Evolutionary conservation across 169 alveolate genomes (phyloP).

Genomic region (Eimeria falciformis): DNA sequence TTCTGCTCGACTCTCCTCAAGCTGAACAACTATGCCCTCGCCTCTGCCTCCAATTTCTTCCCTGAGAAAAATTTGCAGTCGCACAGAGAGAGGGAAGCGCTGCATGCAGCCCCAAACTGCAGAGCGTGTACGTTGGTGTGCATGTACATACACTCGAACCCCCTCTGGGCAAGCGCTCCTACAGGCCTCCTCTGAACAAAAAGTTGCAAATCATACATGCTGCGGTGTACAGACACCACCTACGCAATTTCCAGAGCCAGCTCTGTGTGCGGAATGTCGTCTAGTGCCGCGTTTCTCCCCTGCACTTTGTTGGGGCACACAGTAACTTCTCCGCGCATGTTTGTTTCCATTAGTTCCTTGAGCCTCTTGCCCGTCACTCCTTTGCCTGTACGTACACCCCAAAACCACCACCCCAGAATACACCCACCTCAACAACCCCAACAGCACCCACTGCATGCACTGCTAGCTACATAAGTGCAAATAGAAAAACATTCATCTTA

Average conservation of each 20-base stretch:
- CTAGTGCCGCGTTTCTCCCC: background rate
- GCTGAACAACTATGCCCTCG: too few species aligned
- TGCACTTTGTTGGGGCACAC: slow-evolving; percentile 36
- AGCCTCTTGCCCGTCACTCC: slow-evolving; percentile 58
- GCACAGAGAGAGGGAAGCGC: too few species aligned
- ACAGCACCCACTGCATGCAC: background rate
- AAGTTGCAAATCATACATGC: too few species aligned
- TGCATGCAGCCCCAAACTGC: too few species aligned
- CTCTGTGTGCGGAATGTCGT: background rate
- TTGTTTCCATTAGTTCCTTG: slow-evolving; percentile 64
- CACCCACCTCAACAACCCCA: background rate
- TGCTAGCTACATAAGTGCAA: background rate
- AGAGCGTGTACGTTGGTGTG: too few species aligned
- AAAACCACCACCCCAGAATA: background rate
- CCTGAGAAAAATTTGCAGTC: too few species aligned
- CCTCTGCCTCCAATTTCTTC: too few species aligned
- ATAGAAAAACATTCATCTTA: background rate
- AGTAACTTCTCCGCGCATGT: slow-evolving; percentile 77
- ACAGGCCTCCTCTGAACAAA: too few species aligned
- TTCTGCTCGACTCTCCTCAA: too few species aligned
- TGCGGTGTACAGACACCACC: background rate
- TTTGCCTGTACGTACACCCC: slow-evolving; percentile 56
- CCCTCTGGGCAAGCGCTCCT: too few species aligned
- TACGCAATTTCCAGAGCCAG: background rate
- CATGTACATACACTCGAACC: too few species aligned